Conservation (phyloP, 768 basidiomycete genomes). For the Suillus clintonianus region DNA sequence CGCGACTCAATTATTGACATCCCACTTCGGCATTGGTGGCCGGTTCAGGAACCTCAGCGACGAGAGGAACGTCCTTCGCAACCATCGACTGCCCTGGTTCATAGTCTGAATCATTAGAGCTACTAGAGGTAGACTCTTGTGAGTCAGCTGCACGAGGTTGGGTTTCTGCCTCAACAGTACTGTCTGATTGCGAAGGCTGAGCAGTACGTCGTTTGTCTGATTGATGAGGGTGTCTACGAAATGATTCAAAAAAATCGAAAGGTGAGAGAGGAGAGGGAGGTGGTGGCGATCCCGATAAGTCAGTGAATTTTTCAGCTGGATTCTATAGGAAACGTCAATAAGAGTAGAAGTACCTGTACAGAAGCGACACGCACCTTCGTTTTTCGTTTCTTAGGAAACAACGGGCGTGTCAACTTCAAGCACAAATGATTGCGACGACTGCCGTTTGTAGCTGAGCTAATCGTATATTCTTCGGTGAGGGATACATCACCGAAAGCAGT, state of each 20-base stretch:
- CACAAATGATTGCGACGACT: slow-evolving; percentile 14
- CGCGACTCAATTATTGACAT: slow-evolving; percentile 1
- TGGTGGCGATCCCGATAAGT: not conserved
- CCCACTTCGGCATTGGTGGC: slow-evolving; percentile 33
- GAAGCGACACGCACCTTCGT: not conserved
- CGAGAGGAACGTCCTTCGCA: not conserved
- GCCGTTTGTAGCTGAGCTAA: slow-evolving; percentile 21
- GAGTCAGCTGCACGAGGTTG: not conserved
- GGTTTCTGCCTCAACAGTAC: not conserved
- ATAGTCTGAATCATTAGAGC: not conserved
- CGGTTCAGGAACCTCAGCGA: slow-evolving; percentile 1
- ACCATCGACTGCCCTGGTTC: not conserved
- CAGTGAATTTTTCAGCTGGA: too few relatives aligned
- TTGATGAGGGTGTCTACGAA: not conserved
- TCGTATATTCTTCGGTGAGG: slow-evolving; percentile 36
- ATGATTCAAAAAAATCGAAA: not conserved
- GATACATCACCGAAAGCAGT: slow-evolving; percentile 49
- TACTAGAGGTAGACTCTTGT: not conserved
- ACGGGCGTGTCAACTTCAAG: slow-evolving; percentile 27
- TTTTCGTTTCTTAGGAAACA: slow-evolving; percentile 23
- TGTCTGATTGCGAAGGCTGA: not conserved
- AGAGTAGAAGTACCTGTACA: not conserved
- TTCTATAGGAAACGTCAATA: not conserved
- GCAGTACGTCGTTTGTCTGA: not conserved
- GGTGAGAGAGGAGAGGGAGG: not conserved